phyloP scores from a whole-genome alignment of 2,329 filamentous ascomycete species.

The Chrysoporthe austroafricana region DNA sequence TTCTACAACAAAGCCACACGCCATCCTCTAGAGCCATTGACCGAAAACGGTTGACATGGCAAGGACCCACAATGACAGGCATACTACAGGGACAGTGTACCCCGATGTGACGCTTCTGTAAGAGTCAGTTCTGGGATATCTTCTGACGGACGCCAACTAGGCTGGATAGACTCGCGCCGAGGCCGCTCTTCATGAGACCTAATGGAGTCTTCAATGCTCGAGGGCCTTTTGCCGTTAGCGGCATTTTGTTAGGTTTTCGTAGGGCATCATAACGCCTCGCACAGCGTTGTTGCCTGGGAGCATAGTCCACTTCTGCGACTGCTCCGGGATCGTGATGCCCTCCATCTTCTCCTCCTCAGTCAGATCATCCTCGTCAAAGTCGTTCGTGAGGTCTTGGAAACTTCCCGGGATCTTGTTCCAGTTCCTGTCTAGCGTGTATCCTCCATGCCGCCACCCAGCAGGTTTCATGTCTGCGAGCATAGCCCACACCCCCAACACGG shows the following conservation, averaged over 20 bases:
- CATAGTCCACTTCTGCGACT: background rate
- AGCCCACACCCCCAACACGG: conserved; percentile 18
- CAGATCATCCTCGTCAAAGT: conserved; percentile 15
- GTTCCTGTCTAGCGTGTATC: conserved; percentile 17
- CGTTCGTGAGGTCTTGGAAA: conserved; percentile 13
- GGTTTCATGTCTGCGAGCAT: conserved; percentile 14
- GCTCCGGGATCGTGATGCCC: background rate
- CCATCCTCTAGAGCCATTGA: too few relatives aligned
- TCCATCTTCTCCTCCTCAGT: conserved; percentile 6
- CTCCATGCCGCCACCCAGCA: background rate
- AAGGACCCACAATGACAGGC: too few relatives aligned
- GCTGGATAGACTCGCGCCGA: too few relatives aligned
- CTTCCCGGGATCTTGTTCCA: conserved; percentile 20
- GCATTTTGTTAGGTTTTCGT: background rate
- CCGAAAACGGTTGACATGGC: too few relatives aligned
- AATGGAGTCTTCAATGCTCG: background rate
- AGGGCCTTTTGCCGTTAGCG: background rate
- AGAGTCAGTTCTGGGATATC: too few relatives aligned
- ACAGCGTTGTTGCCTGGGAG: background rate
- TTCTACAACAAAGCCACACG: too few relatives aligned
- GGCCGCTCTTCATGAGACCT: background rate
- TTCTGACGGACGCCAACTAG: too few relatives aligned
- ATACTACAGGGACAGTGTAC: too few relatives aligned
- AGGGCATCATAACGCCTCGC: background rate
- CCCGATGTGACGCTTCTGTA: too few relatives aligned